Conservation (phyloP, 2,329 filamentous ascomycete species). For the Cordyceps fumosorosea region DNA sequence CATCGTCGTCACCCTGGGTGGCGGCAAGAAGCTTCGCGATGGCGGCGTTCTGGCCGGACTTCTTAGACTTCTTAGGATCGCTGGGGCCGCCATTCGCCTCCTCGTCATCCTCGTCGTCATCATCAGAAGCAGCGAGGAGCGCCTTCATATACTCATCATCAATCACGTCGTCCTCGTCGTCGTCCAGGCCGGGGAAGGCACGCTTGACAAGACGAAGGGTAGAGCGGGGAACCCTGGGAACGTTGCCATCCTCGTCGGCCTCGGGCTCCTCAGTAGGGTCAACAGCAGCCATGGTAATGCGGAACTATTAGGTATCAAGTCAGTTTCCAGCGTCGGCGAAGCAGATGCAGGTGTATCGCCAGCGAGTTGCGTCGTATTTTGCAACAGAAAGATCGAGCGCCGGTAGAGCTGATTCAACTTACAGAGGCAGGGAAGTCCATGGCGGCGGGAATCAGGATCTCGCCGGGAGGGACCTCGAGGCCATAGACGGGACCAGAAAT, state of each 20-base stretch:
- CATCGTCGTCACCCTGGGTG: conserved; percentile 46
- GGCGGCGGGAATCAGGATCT: conserved; percentile 72
- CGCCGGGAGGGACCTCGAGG: conserved; percentile 81
- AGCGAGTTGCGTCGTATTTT: conserved; percentile 3
- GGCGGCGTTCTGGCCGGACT: conserved; percentile 71
- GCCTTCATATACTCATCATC: conserved; percentile 59
- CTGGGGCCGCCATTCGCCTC: conserved; percentile 85
- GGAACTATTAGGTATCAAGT: conserved; percentile 56
- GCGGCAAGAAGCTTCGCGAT: conserved; percentile 71
- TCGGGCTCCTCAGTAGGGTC: conserved; percentile 76
- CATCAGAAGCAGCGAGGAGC: conserved; percentile 46
- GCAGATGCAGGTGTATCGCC: not conserved
- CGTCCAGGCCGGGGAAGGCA: conserved; percentile 50
- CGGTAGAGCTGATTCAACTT: conserved; percentile 34
- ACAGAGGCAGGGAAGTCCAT: conserved; percentile 79
- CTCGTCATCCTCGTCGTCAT: conserved; percentile 50
- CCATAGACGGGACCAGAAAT: conserved; percentile 78
- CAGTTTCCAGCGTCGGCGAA: conserved; percentile 20
- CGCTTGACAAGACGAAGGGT: conserved; percentile 88
- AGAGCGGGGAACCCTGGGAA: conserved; percentile 61
- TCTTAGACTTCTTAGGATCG: conserved; percentile 83
- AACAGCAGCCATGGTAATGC: conserved; percentile 97
- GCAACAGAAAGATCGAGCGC: not conserved
- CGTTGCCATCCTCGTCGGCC: conserved; percentile 55
- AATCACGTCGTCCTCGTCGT: conserved; percentile 57